These are phyloP conservation scores for Globisporangium nodosum DNA, from an alignment of 352 stramenopile species.

Conservation along the genomic window DNA sequence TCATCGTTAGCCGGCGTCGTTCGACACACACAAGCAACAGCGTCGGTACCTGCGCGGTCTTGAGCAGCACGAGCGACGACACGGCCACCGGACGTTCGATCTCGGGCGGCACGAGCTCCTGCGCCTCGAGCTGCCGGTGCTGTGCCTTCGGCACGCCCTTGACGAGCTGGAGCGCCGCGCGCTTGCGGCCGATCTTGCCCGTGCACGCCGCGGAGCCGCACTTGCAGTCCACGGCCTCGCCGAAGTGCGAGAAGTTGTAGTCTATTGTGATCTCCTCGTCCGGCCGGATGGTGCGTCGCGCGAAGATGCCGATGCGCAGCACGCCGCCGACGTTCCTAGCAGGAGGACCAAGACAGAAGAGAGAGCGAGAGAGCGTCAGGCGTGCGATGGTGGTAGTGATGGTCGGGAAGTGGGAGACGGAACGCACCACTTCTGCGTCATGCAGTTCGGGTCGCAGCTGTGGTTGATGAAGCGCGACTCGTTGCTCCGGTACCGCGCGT, in stretches of 20 bases:
- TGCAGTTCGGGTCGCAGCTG: slow-evolving; percentile 92
- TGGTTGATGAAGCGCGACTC: slow-evolving; percentile 96
- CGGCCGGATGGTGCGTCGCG: slow-evolving; percentile 42
- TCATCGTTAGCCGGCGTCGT: background rate
- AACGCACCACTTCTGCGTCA: slow-evolving; percentile 89
- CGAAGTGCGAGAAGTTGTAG: slow-evolving; percentile 85
- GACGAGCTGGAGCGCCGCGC: slow-evolving; percentile 30
- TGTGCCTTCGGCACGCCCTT: slow-evolving; percentile 10
- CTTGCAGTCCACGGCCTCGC: slow-evolving; percentile 68
- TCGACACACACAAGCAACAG: background rate
- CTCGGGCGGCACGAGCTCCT: slow-evolving; percentile 32
- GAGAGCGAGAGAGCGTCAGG: background rate
- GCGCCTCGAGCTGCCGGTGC: slow-evolving; percentile 13
- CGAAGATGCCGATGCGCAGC: slow-evolving; percentile 77
- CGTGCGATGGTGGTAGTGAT: background rate
- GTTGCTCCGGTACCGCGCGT: slow-evolving; percentile 87
- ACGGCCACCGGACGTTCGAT: slow-evolving; percentile 57
- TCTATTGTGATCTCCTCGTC: slow-evolving; percentile 81
- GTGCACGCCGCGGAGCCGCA: slow-evolving; percentile 68
- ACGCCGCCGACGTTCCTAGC: slow-evolving; percentile 64
- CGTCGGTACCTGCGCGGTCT: slow-evolving; percentile 39
- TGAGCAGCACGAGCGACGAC: slow-evolving; percentile 69
- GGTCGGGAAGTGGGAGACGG: background rate
- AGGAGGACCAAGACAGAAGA: background rate
- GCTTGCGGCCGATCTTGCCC: slow-evolving; percentile 71